Base-by-base conservation (phyloP, 805 yeast species). In the Jamesozyma jinghongensis region DNA sequence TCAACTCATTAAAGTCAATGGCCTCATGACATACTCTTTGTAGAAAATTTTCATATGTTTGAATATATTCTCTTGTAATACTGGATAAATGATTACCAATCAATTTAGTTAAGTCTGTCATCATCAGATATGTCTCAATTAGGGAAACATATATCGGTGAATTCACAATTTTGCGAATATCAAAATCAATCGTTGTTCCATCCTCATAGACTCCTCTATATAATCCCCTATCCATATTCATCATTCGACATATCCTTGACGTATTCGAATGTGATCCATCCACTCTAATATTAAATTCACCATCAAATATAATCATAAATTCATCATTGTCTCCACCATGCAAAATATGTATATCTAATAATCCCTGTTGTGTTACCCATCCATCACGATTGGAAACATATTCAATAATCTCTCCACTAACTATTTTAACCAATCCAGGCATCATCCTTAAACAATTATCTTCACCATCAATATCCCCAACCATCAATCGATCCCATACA, bases 291-390 rank as follows among this genome's bases (percentile, higher is more conserved):
- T 32, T 28, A 32, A 40, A 49, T n/a, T 44, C 53, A 19, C 59
- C 59, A 38, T 56, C 45, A 5, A 56, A 34, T 26, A 50, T 27
- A 7, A 53, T 10, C 0, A 40, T 17, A 11, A 47, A 38, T 1
- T 36, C 36, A n/a, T 49, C 51, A n/a, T 38, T 28, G 5, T 32
- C 16, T 7, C 20, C 29, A 18, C 42, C 35, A 36, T 52, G 53
- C 14, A 49, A 25, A 3, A 53, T 25, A 41, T 53, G 57, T 6
- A 54, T 34, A 45, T 56, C 61, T 7, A 50, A 8, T 3, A 46
- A 16, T 11, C 18, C 34, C n/a, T 12, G 18, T 17, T 19, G 29
- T 31, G 8, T 34, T 27, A 19, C 16, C 27, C 27, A 19, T 33
- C 32, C 26, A 12, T 40, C 43, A 3, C 36, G 17, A 30, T 31